Percentiles rank a stretch among this genome's conserved stretches.
Evolutionary conservation across 2,329 filamentous ascomycete species (phyloP).

Genomic region (Penicillium sp.): DNA sequence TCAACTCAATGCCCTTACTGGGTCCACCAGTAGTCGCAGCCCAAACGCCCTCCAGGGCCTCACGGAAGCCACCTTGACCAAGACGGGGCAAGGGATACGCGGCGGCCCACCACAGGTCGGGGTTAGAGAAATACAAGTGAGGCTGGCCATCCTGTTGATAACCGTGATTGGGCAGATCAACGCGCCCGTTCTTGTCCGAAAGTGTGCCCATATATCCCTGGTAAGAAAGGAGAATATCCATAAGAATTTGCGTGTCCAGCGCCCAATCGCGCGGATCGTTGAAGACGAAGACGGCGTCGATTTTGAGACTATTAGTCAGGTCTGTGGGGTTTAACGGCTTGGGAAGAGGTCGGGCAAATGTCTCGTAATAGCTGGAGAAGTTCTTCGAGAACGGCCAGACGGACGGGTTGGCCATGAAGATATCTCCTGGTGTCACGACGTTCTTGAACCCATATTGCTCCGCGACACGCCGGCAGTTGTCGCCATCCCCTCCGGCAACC

Average conservation of each 20-base stretch:
- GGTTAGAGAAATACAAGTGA: constrained; percentile 78
- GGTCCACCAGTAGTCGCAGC: constrained; percentile 59
- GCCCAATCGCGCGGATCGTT: constrained; percentile 97
- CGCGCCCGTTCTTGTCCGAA: constrained; percentile 64
- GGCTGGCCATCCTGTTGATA: constrained; percentile 81
- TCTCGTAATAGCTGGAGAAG: constrained; percentile 58
- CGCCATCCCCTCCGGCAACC: constrained; percentile 65
- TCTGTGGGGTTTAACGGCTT: constrained; percentile 37
- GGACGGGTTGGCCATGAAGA: constrained; percentile 65
- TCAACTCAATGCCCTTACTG: constrained; percentile 51
- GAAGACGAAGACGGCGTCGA: constrained; percentile 89
- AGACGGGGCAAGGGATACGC: constrained; percentile 78
- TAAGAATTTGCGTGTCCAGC: constrained; percentile 76
- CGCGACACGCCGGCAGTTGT: constrained; percentile 66
- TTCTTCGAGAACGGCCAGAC: constrained; percentile 79
- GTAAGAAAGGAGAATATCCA: constrained; percentile 74
- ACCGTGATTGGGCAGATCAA: constrained; percentile 62
- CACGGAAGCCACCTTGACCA: constrained; percentile 86
- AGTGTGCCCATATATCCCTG: constrained; percentile 76
- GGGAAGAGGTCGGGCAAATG: constrained; percentile 36
- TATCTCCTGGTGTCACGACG: constrained; percentile 80
- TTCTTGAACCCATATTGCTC: constrained; percentile 72
- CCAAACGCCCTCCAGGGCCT: constrained; percentile 77
- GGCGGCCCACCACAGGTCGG: constrained; percentile 84
- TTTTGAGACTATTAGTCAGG: constrained; percentile 57